Conservation (phyloP, 345 rosid species). For the Bruguiera gymnorhiza region DNA sequence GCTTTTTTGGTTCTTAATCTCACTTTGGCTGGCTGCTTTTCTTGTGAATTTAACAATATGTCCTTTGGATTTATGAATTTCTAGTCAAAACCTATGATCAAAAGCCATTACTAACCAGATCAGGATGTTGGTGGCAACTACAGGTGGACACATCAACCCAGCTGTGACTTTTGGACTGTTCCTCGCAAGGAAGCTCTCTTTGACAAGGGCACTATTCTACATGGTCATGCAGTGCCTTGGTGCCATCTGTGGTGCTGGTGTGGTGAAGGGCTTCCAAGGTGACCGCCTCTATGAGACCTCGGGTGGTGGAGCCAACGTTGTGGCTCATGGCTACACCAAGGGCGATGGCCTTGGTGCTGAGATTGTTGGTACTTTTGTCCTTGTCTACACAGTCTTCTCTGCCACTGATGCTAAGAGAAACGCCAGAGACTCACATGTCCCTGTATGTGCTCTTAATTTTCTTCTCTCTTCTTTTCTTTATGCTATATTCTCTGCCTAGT, state of each 20-base stretch:
- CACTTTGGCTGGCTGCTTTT: too few relatives aligned
- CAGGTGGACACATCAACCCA: conserved; percentile 33
- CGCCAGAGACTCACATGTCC: conserved; percentile 33
- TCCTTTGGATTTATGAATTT: not conserved
- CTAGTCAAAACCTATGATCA: not conserved
- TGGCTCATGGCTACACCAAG: conserved; percentile 23
- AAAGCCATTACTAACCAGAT: conserved; percentile 8
- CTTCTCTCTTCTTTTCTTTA: not conserved
- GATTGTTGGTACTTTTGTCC: conserved; percentile 29
- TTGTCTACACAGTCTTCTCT: conserved; percentile 28
- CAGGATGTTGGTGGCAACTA: conserved; percentile 5
- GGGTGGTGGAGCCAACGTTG: conserved; percentile 29
- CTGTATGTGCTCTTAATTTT: conserved; percentile 11
- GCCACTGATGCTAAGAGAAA: conserved; percentile 30
- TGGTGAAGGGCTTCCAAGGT: conserved; percentile 27
- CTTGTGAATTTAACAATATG: too few relatives aligned
- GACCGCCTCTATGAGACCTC: not conserved
- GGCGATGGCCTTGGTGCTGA: conserved; percentile 32
- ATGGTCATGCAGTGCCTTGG: conserved; percentile 31
- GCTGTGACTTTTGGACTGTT: conserved; percentile 28
- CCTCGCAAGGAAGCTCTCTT: conserved; percentile 25
- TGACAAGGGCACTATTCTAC: conserved; percentile 28
- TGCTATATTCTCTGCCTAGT: too few relatives aligned
- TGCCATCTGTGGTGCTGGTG: conserved; percentile 33
- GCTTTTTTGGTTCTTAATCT: not conserved